phyloP scores from a whole-genome alignment of 2,329 filamentous ascomycete species.

The Cadophora sp. region DNA sequence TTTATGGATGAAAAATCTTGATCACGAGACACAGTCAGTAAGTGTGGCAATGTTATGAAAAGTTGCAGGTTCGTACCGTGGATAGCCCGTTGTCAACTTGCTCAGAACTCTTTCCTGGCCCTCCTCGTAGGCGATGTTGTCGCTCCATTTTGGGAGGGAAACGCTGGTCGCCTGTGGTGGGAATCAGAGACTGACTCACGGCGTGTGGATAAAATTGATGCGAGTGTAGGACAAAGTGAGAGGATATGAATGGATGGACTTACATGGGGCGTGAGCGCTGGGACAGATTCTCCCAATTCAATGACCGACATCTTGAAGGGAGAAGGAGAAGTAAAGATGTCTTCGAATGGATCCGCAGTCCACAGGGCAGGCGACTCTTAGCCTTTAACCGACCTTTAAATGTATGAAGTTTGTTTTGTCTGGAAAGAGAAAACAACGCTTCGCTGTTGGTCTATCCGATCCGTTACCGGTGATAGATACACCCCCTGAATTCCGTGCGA shows the following conservation, averaged over 20 bases:
- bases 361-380: background rate
- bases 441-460: slow-evolving; percentile 18
- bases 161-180: slow-evolving; percentile 88
- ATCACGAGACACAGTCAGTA: slow-evolving; percentile 36
- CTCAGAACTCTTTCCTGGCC: slow-evolving; percentile 85
- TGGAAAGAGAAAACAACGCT: background rate
- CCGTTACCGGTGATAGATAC: slow-evolving; percentile 29
- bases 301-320: slow-evolving; percentile 42
- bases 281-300: slow-evolving; percentile 46
- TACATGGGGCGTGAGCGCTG: slow-evolving; percentile 46
- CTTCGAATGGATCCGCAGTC: background rate
- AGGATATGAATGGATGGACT: slow-evolving; percentile 28
- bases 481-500: background rate
- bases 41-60: slow-evolving; percentile 14
- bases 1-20: slow-evolving; percentile 89
- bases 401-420: slow-evolving; percentile 17
- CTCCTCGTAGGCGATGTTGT: slow-evolving; percentile 94
- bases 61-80: slow-evolving; percentile 60
- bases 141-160: slow-evolving; percentile 89
- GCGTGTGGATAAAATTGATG: background rate
- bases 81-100: slow-evolving; percentile 90
- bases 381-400: slow-evolving; percentile 15
- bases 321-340: background rate
- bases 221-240: slow-evolving; percentile 8
- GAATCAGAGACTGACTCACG: slow-evolving; percentile 23